phyloP scores from a whole-genome alignment of 139 green algal species.

The Eudorina sp. region DNA sequence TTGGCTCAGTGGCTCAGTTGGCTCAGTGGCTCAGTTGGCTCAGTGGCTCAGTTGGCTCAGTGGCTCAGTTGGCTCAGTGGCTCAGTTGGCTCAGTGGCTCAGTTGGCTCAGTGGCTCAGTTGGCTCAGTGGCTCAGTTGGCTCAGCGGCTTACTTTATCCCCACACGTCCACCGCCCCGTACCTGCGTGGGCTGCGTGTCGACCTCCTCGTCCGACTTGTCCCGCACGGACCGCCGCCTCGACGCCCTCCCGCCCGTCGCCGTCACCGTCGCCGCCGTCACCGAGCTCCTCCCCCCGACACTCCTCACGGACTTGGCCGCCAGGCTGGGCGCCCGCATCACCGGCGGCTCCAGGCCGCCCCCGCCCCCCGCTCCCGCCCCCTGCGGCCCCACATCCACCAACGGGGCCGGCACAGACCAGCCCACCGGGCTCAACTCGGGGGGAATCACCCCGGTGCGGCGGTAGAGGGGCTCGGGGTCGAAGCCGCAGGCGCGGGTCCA shows the following conservation, averaged over 20 bases:
- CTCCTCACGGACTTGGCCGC: background rate
- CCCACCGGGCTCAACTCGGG: background rate
- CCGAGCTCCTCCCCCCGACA: background rate
- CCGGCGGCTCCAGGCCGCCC: background rate
- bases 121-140: background rate
- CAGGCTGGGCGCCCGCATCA: background rate
- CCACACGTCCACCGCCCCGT: too few species aligned
- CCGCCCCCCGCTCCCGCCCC: background rate
- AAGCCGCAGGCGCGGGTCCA: conserved; percentile 5
- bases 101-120: too few species aligned
- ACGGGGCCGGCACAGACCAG: background rate
- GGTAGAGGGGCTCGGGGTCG: conserved; percentile 28
- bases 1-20: too few species aligned
- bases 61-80: too few species aligned
- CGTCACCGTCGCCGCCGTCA: background rate
- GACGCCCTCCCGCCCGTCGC: background rate
- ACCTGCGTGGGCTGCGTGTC: too few species aligned
- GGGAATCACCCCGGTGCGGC: background rate
- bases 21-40: too few species aligned
- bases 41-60: too few species aligned
- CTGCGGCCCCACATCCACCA: background rate
- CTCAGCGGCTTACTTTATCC: background rate
- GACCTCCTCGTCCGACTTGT: conserved; percentile 9
- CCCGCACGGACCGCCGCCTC: background rate
- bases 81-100: too few species aligned